Evolutionary conservation across 1,284 basidiomycete genomes (phyloP), one percentile per base, ranked within the genome.

Genomic region (Sanguinoderma infundibulare): DNA sequence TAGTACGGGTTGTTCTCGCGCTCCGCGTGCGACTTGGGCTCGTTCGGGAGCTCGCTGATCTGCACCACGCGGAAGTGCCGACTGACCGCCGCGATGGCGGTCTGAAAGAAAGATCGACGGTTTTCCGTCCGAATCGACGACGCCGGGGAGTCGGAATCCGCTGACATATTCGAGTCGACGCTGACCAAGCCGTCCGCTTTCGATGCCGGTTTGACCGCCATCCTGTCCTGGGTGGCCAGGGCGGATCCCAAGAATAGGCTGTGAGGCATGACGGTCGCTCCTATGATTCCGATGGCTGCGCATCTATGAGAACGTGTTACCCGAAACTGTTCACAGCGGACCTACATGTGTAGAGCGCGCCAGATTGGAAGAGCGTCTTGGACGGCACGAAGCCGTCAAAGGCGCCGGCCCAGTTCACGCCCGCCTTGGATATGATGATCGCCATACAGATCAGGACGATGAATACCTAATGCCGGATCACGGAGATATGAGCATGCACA

Each of bases 181-280:
- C 53, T 62, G 3, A 53, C 4, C 24, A 63, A 51, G 12, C 38
- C 28, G 2, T 36, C 38, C 28, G 51, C 36, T 44, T 56, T 65
- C 14, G 26, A 32, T 32, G 55, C 32, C 15, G 51, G 51, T 49
- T 36, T 42, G 53, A 58, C 49, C 58, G 78, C 74, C 28, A 87
- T 72, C 54, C 95, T 80, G 65, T 95, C 89, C 70, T 95, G 89
- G 0, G 91, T 93, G 2, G 93, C 90, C 20, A 97, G 83, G 38
- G 91, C 87, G 2, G 92, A 95, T 10, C 95, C 96, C 7, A 98
- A 81, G 78, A 95, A 96, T 24, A 98, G 82, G 47, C 91, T 90
- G 73, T 98, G 96, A 0, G 96, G 96, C 96, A 89, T 95, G 46
- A 94, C 87, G 0, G 92, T 95, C 1, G 92, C 92, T 22, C 93